phyloP scores from a whole-genome alignment of 495 filamentous ascomycete genomes.

The Diplogelasinospora grovesii region DNA sequence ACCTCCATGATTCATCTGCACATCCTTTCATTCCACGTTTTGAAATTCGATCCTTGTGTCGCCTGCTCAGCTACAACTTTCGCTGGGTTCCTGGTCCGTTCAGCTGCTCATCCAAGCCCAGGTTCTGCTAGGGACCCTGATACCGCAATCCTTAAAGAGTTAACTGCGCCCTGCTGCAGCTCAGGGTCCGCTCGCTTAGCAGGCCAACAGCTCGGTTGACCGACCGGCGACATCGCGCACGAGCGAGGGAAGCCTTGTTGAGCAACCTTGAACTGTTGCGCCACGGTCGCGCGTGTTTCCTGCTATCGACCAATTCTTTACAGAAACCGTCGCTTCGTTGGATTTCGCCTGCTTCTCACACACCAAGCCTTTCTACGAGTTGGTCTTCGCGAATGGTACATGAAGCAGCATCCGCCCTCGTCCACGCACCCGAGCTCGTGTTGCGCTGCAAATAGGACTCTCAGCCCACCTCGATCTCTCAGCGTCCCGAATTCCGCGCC shows the following conservation, averaged over 20 bases:
- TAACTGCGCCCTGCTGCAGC: too few species aligned
- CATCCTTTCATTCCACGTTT: constrained; percentile 4
- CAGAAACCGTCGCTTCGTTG: neutral
- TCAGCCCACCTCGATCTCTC: constrained; percentile 3
- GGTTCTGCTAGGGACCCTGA: too few species aligned
- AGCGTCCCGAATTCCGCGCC: constrained; percentile 13
- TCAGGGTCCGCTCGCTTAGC: too few species aligned
- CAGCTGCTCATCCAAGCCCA: too few species aligned
- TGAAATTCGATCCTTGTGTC: too few species aligned
- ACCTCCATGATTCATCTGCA: constrained; percentile 14
- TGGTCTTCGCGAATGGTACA: constrained; percentile 11
- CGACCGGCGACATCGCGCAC: too few species aligned
- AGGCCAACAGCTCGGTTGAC: too few species aligned
- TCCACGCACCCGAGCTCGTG: constrained; percentile 5
- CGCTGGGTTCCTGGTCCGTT: too few species aligned
- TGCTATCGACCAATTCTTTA: neutral
- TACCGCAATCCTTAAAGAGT: too few species aligned
- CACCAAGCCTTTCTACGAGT: neutral
- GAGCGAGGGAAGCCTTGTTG: neutral
- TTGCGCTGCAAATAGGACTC: constrained; percentile 7
- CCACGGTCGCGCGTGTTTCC: constrained; percentile 5
- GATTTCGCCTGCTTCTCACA: too few species aligned
- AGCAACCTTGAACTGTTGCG: constrained; percentile 2
- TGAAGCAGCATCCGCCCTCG: constrained; percentile 2
- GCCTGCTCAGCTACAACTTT: too few species aligned